These are phyloP conservation scores for Rhizopogon vesiculosus DNA, from an alignment of 768 basidiomycete genomes.

Conservation along the genomic window DNA sequence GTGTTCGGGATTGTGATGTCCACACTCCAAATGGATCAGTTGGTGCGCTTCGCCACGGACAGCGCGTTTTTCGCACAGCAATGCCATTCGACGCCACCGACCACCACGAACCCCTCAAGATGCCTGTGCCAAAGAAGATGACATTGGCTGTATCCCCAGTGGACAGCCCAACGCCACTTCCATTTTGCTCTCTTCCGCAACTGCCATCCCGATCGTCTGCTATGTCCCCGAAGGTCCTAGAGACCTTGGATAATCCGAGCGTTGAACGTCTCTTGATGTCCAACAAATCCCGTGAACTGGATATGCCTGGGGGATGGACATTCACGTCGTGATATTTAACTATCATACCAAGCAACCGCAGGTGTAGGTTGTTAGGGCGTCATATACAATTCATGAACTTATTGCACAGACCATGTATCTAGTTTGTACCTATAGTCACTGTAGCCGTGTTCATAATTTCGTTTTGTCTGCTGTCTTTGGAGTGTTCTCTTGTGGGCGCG, in stretches of 20 bases:
- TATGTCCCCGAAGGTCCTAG: slow-evolving; percentile 11
- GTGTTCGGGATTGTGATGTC: slow-evolving; percentile 20
- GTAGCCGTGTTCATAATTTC: slow-evolving; percentile 1
- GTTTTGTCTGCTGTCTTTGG: background rate
- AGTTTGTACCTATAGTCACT: slow-evolving; percentile 13
- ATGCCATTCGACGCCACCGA: slow-evolving; percentile 19
- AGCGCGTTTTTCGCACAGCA: slow-evolving; percentile 14
- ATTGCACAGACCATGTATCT: background rate
- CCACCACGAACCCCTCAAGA: slow-evolving; percentile 9
- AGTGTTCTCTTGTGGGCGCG: background rate
- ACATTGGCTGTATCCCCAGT: slow-evolving; percentile 7
- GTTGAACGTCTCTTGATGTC: slow-evolving; percentile 12
- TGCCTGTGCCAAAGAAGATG: slow-evolving; percentile 1
- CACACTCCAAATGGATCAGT: slow-evolving; percentile 31
- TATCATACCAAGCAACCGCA: background rate
- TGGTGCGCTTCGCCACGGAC: slow-evolving; percentile 18
- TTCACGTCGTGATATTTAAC: slow-evolving; percentile 13
- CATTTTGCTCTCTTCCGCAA: slow-evolving; percentile 21
- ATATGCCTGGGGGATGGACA: slow-evolving; percentile 40
- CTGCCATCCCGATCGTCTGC: slow-evolving; percentile 15
- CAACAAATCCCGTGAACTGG: slow-evolving; percentile 22
- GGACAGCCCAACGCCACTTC: slow-evolving; percentile 12
- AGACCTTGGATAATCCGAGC: slow-evolving; percentile 7
- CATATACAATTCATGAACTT: background rate
- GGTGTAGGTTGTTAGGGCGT: background rate